A percentile compares a stretch with the other conserved stretches of the same genome.
Evolutionary conservation across 140 eudicot species (phyloP).

Genomic region (Anethum foeniculum): DNA sequence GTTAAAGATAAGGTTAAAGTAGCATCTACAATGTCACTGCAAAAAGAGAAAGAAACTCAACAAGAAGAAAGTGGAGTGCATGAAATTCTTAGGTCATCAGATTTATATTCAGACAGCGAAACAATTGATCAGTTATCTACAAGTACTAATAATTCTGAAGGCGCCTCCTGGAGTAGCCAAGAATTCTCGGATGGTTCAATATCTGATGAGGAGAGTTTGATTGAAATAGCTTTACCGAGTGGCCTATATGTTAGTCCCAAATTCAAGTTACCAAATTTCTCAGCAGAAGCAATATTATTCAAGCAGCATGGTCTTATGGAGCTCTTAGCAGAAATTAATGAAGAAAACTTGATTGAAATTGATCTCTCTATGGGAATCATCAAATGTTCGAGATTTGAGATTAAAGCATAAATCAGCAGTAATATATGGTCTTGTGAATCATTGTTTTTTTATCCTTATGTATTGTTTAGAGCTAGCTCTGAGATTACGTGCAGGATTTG

Average conservation of each 20-base stretch:
- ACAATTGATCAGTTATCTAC: slow-evolving; percentile 36
- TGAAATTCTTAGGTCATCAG: slow-evolving; percentile 13
- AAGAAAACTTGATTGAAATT: slow-evolving; percentile 85
- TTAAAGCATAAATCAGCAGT: slow-evolving; percentile 30
- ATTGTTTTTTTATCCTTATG: background rate
- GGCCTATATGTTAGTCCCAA: slow-evolving; percentile 40
- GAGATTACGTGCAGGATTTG: background rate
- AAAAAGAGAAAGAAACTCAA: background rate
- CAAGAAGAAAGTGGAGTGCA: slow-evolving; percentile 13
- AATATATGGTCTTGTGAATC: background rate
- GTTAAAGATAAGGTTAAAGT: background rate
- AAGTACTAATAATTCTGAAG: slow-evolving; percentile 45
- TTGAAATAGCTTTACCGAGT: slow-evolving; percentile 66
- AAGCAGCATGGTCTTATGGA: slow-evolving; percentile 15
- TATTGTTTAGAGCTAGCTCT: background rate
- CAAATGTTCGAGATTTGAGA: slow-evolving; percentile 68
- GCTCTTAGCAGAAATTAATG: slow-evolving; percentile 30
- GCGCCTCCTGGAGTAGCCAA: slow-evolving; percentile 17
- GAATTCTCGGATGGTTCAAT: slow-evolving; percentile 63
- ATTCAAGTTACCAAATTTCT: slow-evolving; percentile 18
- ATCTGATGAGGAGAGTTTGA: slow-evolving; percentile 81
- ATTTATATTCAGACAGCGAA: slow-evolving; percentile 42
- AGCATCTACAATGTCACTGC: background rate
- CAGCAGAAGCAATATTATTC: slow-evolving; percentile 36
- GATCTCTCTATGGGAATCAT: slow-evolving; percentile 85